Conservation (phyloP, 1,284 basidiomycete species). For the Tremellales sp. region DNA sequence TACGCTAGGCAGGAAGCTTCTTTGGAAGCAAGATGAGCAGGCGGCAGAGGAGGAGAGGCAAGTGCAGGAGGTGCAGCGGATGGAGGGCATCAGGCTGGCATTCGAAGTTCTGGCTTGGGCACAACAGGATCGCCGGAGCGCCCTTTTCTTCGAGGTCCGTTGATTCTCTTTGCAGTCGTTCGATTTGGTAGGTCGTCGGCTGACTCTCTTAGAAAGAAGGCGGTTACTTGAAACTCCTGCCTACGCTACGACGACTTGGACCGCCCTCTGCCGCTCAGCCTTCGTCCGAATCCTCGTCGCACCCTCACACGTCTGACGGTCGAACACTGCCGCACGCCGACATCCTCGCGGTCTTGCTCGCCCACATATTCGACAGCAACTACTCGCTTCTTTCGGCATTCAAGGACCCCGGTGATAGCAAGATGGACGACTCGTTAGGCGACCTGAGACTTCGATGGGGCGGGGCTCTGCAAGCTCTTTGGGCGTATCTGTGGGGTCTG, state of each 20-base stretch:
- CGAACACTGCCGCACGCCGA: constrained; percentile 11
- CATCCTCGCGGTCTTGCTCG: constrained; percentile 34
- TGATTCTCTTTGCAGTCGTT: no score
- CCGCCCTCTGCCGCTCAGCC: constrained; percentile 5
- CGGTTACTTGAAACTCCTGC: constrained; percentile 29
- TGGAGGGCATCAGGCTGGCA: constrained; percentile 35
- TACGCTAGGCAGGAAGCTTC: constrained; percentile 19
- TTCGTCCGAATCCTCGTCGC: constrained; percentile 4
- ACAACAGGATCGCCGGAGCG: constrained; percentile 26
- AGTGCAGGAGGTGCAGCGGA: constrained; percentile 39
- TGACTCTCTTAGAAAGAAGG: constrained; percentile 19
- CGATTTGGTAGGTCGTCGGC: not conserved
- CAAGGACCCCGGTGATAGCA: constrained; percentile 9
- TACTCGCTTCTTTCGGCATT: constrained; percentile 35
- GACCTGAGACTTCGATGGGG: constrained; percentile 27
- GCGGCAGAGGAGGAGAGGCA: constrained; percentile 28
- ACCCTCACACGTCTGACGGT: not conserved
- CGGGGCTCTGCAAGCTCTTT: constrained; percentile 27
- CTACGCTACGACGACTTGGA: constrained; percentile 12
- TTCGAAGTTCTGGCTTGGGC: constrained; percentile 40
- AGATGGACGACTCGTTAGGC: constrained; percentile 11
- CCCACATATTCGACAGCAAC: constrained; percentile 40
- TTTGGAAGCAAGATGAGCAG: constrained; percentile 13
- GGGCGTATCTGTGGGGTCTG: constrained; percentile 35
- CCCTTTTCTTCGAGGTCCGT: constrained; percentile 30